Conservation (phyloP, 2,329 filamentous ascomycete species). For the Periconia macrospinosa region DNA sequence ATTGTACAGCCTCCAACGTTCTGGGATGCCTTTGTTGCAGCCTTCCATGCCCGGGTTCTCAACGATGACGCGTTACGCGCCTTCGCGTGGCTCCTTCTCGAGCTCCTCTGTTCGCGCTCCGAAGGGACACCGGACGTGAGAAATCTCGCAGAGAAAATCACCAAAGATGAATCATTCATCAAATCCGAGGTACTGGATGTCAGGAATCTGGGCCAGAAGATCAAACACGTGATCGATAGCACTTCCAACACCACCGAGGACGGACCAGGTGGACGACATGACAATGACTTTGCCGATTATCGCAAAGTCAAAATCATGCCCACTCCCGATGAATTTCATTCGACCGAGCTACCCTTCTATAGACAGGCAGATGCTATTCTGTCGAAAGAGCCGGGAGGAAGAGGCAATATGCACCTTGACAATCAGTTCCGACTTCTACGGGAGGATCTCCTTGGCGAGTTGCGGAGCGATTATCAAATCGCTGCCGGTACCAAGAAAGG, state of each 20-base stretch:
- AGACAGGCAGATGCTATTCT: slow-evolving; percentile 55
- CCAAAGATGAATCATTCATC: slow-evolving; percentile 21
- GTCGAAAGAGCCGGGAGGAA: slow-evolving; percentile 38
- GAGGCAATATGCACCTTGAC: slow-evolving; percentile 60
- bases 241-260: slow-evolving; percentile 45
- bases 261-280: slow-evolving; percentile 67
- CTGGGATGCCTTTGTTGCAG: slow-evolving; percentile 54
- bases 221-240: slow-evolving; percentile 48
- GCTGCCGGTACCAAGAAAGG: slow-evolving; percentile 54
- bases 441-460: slow-evolving; percentile 70
- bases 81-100: slow-evolving; percentile 48
- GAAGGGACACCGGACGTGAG: slow-evolving; percentile 29
- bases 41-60: slow-evolving; percentile 26
- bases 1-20: slow-evolving; percentile 58
- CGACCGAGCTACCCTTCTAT: slow-evolving; percentile 56
- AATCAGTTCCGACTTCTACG: slow-evolving; percentile 72
- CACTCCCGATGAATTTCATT: slow-evolving; percentile 65
- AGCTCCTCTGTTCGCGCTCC: slow-evolving; percentile 48
- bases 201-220: slow-evolving; percentile 60
- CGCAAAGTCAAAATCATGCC: slow-evolving; percentile 65
- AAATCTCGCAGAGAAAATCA: slow-evolving; percentile 24
- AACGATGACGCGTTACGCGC: slow-evolving; percentile 23
- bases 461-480: slow-evolving; percentile 63
- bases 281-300: slow-evolving; percentile 70
- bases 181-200: slow-evolving; percentile 51